phyloP scores from a whole-genome alignment of 305 asterid genomes.

The Fraxinus platypoda region DNA sequence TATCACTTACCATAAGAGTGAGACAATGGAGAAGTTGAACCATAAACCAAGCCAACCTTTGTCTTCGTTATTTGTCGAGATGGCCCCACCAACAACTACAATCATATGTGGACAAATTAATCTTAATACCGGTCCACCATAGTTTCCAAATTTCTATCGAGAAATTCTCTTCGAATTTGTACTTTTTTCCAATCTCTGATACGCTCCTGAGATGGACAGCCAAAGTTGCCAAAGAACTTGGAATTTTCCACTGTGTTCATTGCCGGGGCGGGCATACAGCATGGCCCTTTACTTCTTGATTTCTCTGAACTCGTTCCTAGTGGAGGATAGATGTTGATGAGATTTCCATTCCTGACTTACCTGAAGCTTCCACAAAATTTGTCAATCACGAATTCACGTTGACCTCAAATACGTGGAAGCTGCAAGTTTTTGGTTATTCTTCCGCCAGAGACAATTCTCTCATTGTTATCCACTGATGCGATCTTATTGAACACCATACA shows the following conservation, averaged over 20 bases:
- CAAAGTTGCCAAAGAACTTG: not conserved
- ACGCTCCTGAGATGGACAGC: not conserved
- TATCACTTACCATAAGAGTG: not conserved
- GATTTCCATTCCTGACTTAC: not conserved
- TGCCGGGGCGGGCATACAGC: not conserved
- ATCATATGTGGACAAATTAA: not conserved
- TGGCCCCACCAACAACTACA: not conserved
- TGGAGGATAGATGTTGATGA: not conserved
- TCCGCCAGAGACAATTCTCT: constrained; percentile 1
- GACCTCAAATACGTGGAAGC: constrained; percentile 1
- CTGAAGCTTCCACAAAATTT: not conserved
- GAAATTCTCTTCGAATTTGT: not conserved
- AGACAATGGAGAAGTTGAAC: not conserved
- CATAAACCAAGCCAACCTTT: not conserved
- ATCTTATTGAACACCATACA: not conserved
- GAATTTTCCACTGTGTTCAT: not conserved
- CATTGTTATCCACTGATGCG: constrained; percentile 5
- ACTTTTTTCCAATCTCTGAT: not conserved
- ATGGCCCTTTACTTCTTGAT: not conserved
- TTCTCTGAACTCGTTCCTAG: not conserved
- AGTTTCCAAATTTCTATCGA: not conserved
- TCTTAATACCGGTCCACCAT: not conserved
- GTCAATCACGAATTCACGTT: not conserved
- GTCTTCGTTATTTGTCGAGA: not conserved
- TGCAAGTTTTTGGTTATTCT: not conserved